Base-by-base conservation (phyloP, 1,139 yeast species). In the Debaryomyces singareniensis region DNA sequence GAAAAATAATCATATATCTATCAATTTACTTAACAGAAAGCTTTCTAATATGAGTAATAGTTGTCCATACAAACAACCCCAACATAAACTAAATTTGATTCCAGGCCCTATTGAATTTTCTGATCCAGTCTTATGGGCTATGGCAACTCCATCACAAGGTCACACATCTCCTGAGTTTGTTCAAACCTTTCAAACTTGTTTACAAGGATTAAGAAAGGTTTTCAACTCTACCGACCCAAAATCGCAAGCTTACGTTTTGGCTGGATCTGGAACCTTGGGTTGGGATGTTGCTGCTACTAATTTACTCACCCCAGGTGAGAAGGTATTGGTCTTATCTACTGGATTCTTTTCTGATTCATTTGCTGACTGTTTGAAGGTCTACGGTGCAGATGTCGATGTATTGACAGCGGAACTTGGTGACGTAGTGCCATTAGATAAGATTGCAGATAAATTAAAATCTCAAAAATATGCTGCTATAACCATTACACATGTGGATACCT, bases 21-120 rank as follows among this genome's bases (percentile, higher is more conserved):
- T n/a, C n/a, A n/a, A n/a, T n/a, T n/a, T n/a, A n/a, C n/a, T n/a
- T n/a, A n/a, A n/a, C n/a, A n/a, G n/a, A n/a, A n/a, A n/a, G n/a
- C n/a, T n/a, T n/a, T n/a, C n/a, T n/a, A n/a, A n/a, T n/a, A 18
- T 18, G 21, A 7, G 9, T n/a, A 18, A 18, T 18, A 7, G 9
- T 18, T 18, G 27, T 31, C 55, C 59, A 22, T 65, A 55, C 46
- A 61, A 64, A 37, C 75, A 69, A 50, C 59, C 68, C 20, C 61
- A 55, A 30, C 78, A 72, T 49, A 70, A 70, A 44, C 62, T 75
- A 54, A 70, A 87, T 44, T 64, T 87, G 67, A 84, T 87, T 44
- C 97, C 96, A 24, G 97, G 97, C 29, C 96, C 97, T 37, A 83
- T 89, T 53, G 93, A 84, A 57, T 79, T 89, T 57, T 79, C 89